Evolutionary conservation across 2,329 filamentous ascomycete species (phyloP).

Genomic region (Aureobasidium zeae): DNA sequence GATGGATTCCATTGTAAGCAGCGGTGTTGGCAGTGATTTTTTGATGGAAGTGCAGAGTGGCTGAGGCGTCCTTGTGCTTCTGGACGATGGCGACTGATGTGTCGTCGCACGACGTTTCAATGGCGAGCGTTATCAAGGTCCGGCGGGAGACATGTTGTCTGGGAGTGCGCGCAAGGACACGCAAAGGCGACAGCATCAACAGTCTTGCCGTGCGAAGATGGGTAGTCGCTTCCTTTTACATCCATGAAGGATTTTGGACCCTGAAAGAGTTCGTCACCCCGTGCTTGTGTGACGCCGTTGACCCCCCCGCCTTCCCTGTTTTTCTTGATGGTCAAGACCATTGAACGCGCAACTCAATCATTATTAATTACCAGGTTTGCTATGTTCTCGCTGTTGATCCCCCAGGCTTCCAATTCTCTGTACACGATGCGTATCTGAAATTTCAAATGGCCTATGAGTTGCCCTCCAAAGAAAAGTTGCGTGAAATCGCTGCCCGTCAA

Average conservation of each 20-base stretch:
- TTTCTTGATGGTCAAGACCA: too few species aligned
- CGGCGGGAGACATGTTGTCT: background rate
- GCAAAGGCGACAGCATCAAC: conserved; percentile 13
- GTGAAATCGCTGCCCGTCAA: conserved; percentile 29
- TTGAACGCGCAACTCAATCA: too few species aligned
- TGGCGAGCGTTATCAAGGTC: conserved; percentile 47
- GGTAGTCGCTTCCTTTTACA: too few species aligned
- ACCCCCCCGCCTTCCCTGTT: too few species aligned
- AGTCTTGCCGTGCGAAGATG: background rate
- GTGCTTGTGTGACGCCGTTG: background rate
- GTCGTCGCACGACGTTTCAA: conserved; percentile 86
- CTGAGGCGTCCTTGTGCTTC: conserved; percentile 25
- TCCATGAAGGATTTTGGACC: too few species aligned
- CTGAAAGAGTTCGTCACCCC: too few species aligned
- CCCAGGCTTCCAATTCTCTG: too few species aligned
- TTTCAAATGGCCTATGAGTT: conserved; percentile 18
- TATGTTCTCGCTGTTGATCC: too few species aligned
- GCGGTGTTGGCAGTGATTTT: conserved; percentile 75
- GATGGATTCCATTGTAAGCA: conserved; percentile 68
- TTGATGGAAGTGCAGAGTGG: conserved; percentile 56
- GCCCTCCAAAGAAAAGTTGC: conserved; percentile 26
- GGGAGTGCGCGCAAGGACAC: background rate
- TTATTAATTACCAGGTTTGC: background rate
- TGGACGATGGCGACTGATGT: conserved; percentile 79
- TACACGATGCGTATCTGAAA: too few species aligned